Evolutionary conservation across 495 filamentous ascomycete species (phyloP).

Genomic region (Aspergillus indologenus): DNA sequence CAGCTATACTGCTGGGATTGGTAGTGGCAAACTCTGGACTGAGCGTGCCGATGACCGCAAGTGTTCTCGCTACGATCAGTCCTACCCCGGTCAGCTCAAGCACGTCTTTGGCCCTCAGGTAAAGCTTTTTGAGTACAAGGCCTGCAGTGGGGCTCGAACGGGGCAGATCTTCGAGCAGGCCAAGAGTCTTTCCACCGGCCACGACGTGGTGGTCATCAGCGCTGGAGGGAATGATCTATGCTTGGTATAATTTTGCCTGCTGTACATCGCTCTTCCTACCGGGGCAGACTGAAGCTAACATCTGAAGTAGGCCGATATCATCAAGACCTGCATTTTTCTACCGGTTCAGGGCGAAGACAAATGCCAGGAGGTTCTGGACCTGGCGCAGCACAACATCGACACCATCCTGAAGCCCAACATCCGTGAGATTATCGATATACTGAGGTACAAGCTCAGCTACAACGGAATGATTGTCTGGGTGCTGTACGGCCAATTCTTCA

Average conservation of each 20-base stretch:
- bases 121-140: conserved; percentile 12
- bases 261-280: too few relatives aligned
- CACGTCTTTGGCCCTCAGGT: background rate
- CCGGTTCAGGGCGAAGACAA: conserved; percentile 6
- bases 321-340: conserved; percentile 26
- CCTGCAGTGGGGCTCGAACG: conserved; percentile 25
- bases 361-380: conserved; percentile 20
- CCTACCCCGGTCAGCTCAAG: conserved; percentile 22
- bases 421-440: conserved; percentile 12
- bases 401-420: conserved; percentile 23
- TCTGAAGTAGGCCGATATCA: conserved; percentile 19
- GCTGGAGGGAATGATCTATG: conserved; percentile 36
- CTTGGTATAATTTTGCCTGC: too few relatives aligned
- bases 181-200: conserved; percentile 5
- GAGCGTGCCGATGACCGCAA: background rate
- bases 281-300: background rate
- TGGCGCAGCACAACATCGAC: conserved; percentile 21
- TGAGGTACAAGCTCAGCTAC: conserved; percentile 22
- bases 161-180: conserved; percentile 21
- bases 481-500: conserved; percentile 29
- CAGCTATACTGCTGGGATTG: conserved; percentile 35
- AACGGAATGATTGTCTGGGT: conserved; percentile 24
- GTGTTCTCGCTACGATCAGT: conserved; percentile 28
- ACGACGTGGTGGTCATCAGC: conserved; percentile 31
- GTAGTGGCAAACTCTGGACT: conserved; percentile 18